These are phyloP conservation scores for Trichosporon asahii DNA, from an alignment of 1,284 basidiomycete species.

Conservation along the genomic window DNA sequence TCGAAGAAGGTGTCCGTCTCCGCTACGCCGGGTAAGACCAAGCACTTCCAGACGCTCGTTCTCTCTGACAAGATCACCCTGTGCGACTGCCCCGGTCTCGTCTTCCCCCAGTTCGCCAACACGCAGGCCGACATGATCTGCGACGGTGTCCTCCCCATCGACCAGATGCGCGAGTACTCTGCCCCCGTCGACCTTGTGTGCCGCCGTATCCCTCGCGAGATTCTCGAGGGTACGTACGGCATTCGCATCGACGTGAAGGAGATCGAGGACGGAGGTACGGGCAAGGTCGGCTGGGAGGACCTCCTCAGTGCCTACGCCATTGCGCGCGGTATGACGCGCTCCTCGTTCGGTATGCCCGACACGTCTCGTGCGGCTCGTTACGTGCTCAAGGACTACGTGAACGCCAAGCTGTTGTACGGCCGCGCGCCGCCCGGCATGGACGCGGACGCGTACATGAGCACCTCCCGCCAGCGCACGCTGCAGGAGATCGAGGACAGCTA, in stretches of 20 bases:
- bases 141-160: slow-evolving; percentile 95
- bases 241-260: slow-evolving; percentile 67
- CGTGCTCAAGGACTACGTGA: slow-evolving; percentile 96
- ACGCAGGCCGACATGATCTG: slow-evolving; percentile 94
- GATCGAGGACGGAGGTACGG: slow-evolving; percentile 81
- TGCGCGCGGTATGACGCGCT: slow-evolving; percentile 86
- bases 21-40: slow-evolving; percentile 96
- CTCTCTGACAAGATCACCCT: slow-evolving; percentile 81
- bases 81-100: slow-evolving; percentile 98
- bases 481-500: slow-evolving; percentile 55
- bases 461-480: slow-evolving; percentile 65
- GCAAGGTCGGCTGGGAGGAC: slow-evolving; percentile 72
- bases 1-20: slow-evolving; percentile 95
- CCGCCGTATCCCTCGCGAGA: slow-evolving; percentile 73
- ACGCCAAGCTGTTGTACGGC: slow-evolving; percentile 85
- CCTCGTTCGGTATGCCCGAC: slow-evolving; percentile 95
- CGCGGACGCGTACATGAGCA: slow-evolving; percentile 72
- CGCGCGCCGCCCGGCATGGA: slow-evolving; percentile 73
- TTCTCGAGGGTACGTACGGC: slow-evolving; percentile 89
- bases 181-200: slow-evolving; percentile 80
- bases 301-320: slow-evolving; percentile 86
- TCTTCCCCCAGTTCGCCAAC: slow-evolving; percentile 96
- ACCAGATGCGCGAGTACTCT: slow-evolving; percentile 93
- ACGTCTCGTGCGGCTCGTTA: slow-evolving; percentile 90
- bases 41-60: slow-evolving; percentile 98